phyloP scores from a whole-genome alignment of 202 grass and related monocot genomes.

The Musa balbisiana region DNA sequence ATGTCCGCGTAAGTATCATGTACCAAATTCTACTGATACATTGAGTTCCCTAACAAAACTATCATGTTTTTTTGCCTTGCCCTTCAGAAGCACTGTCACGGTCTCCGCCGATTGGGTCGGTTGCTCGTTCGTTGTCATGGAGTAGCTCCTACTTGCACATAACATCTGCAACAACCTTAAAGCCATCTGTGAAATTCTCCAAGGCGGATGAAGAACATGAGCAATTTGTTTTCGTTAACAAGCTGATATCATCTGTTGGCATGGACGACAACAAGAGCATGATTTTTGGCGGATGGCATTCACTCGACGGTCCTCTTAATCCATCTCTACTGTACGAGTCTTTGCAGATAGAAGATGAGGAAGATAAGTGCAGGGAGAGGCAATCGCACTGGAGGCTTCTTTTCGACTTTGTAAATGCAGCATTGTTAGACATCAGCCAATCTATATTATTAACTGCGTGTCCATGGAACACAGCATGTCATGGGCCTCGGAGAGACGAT shows the following conservation, averaged over 20 bases:
- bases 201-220: conserved; percentile 86
- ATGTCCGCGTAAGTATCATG: conserved; percentile 51
- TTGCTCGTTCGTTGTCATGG: conserved; percentile 68
- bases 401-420: conserved; percentile 73
- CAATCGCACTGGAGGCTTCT: conserved; percentile 46
- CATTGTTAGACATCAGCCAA: conserved; percentile 45
- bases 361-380: conserved; percentile 25
- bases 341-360: conserved; percentile 35
- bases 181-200: conserved; percentile 62
- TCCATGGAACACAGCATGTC: conserved; percentile 35
- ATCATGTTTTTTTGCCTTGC: conserved; percentile 3
- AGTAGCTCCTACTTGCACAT: conserved; percentile 45
- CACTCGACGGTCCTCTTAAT: conserved; percentile 47
- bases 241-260: conserved; percentile 40
- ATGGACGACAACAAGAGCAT: conserved; percentile 26
- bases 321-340: conserved; percentile 42
- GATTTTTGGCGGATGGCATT: conserved; percentile 20
- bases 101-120: conserved; percentile 68
- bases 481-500: conserved; percentile 16
- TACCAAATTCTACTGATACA: background rate
- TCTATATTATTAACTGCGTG: conserved; percentile 36
- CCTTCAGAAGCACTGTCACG: conserved; percentile 73
- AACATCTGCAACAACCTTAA: conserved; percentile 60
- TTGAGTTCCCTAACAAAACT: background rate
- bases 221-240: conserved; percentile 58